Evolutionary conservation across 2,329 filamentous ascomycete species (phyloP).

Genomic region (Myriosclerotinia curreyana): DNA sequence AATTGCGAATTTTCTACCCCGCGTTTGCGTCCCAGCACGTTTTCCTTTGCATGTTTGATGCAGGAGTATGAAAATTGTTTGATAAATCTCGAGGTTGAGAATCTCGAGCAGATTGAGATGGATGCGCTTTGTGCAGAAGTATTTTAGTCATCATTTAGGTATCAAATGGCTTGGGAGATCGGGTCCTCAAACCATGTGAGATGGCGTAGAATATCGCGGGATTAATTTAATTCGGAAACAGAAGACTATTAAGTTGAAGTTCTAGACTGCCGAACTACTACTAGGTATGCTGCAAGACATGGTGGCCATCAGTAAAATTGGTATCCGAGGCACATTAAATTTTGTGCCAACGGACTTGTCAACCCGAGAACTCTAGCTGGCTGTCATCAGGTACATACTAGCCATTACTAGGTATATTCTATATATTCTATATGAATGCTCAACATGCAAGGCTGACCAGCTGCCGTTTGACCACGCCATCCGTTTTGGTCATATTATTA

Average conservation of each 20-base stretch:
- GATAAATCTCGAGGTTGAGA: no score
- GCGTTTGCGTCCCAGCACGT: no score
- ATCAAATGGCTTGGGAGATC: neutral
- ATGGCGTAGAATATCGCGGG: neutral
- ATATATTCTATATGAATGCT: neutral
- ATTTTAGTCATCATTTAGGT: neutral
- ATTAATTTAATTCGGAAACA: neutral
- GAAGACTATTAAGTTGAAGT: neutral
- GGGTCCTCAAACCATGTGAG: neutral
- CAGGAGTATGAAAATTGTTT: no score
- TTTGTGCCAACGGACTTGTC: neutral
- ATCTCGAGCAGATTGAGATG: no score
- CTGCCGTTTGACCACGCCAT: neutral
- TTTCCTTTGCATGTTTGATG: no score
- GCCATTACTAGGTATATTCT: neutral
- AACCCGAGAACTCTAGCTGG: no score
- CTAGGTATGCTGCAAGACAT: neutral
- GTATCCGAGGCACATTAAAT: neutral
- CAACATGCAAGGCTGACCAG: conserved; percentile 2
- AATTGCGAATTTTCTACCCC: no score
- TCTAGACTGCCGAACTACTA: neutral
- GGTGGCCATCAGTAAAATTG: neutral
- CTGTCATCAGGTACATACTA: neutral
- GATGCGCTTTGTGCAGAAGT: neutral
- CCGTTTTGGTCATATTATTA: neutral